phyloP scores from a whole-genome alignment of 208 protist genomes.

The Giardia duodenalis region DNA sequence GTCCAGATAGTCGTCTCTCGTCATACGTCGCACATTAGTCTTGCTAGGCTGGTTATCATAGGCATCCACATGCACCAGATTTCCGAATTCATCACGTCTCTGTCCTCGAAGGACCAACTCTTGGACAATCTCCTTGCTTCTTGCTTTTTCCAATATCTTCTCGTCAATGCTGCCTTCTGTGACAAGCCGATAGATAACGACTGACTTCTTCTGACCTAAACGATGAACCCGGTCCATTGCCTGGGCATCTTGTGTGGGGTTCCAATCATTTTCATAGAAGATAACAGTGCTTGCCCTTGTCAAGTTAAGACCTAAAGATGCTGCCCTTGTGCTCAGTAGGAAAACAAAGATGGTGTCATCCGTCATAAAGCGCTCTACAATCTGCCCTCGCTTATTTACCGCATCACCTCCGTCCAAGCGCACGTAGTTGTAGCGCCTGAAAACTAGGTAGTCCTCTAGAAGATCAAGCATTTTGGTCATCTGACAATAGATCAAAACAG shows the following conservation, averaged over 20 bases:
- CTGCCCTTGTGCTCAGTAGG: constrained; percentile 82
- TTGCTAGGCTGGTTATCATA: background rate
- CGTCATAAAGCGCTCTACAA: constrained; percentile 45
- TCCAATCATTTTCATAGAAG: constrained; percentile 97
- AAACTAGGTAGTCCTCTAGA: constrained; percentile 74
- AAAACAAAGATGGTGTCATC: constrained; percentile 77
- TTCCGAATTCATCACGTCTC: constrained; percentile 13
- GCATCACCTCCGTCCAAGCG: constrained; percentile 42
- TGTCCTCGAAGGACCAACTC: background rate
- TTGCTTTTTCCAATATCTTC: constrained; percentile 61
- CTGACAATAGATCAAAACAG: constrained; percentile 93
- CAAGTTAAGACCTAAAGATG: constrained; percentile 90
- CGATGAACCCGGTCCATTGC: constrained; percentile 68
- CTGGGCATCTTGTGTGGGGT: constrained; percentile 65
- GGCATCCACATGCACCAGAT: background rate
- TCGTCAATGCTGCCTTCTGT: constrained; percentile 61
- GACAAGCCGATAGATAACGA: constrained; percentile 64
- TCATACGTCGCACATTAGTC: no score
- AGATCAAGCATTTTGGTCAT: constrained; percentile 89
- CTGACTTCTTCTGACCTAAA: constrained; percentile 49
- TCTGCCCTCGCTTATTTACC: constrained; percentile 22
- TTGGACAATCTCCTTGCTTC: constrained; percentile 27
- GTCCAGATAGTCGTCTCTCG: no score
- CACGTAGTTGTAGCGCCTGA: constrained; percentile 55
- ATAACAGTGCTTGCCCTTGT: constrained; percentile 94